Evolutionary conservation across 371 early-diverging fungal species (phyloP).

Genomic region (Mucor circinelloides): DNA sequence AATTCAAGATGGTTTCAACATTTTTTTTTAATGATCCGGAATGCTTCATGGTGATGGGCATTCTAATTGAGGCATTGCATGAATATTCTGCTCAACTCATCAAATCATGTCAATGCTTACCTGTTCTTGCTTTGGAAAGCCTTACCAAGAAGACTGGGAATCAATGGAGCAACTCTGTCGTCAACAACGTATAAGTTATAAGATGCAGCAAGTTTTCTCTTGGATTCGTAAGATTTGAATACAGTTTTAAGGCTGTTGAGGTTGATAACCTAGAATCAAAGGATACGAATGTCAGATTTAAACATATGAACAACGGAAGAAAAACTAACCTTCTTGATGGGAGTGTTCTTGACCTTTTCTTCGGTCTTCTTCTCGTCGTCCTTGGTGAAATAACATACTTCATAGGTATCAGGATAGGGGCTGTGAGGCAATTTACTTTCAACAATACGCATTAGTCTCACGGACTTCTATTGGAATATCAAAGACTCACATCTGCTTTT

Average conservation of each 20-base stretch:
- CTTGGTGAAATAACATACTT: slow-evolving; percentile 25
- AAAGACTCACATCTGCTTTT: slow-evolving; percentile 11
- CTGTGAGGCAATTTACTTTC: slow-evolving; percentile 10
- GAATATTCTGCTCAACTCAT: background rate
- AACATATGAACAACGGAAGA: background rate
- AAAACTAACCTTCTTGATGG: slow-evolving; percentile 18
- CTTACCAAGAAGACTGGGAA: slow-evolving; percentile 82
- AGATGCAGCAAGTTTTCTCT: slow-evolving; percentile 66
- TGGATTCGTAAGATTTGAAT: slow-evolving; percentile 79
- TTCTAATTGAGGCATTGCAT: background rate
- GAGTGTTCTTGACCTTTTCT: slow-evolving; percentile 7
- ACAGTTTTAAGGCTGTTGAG: slow-evolving; percentile 67
- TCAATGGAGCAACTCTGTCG: slow-evolving; percentile 69
- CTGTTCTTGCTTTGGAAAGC: slow-evolving; percentile 80
- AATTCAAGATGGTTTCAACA: slow-evolving; percentile 10
- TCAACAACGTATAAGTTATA: slow-evolving; percentile 88
- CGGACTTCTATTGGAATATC: too few species aligned
- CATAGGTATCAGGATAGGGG: slow-evolving; percentile 11
- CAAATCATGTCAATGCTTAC: slow-evolving; percentile 33
- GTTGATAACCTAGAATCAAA: slow-evolving; percentile 55
- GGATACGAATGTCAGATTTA: background rate
- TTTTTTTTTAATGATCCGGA: slow-evolving; percentile 11
- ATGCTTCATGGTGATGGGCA: slow-evolving; percentile 9
- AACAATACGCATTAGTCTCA: background rate
- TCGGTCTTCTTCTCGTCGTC: slow-evolving; percentile 1